A percentile compares a stretch with the other conserved stretches of the same genome.
phyloP scores from a whole-genome alignment of 2,329 filamentous ascomycete species.

The Sporothrix sp. region DNA sequence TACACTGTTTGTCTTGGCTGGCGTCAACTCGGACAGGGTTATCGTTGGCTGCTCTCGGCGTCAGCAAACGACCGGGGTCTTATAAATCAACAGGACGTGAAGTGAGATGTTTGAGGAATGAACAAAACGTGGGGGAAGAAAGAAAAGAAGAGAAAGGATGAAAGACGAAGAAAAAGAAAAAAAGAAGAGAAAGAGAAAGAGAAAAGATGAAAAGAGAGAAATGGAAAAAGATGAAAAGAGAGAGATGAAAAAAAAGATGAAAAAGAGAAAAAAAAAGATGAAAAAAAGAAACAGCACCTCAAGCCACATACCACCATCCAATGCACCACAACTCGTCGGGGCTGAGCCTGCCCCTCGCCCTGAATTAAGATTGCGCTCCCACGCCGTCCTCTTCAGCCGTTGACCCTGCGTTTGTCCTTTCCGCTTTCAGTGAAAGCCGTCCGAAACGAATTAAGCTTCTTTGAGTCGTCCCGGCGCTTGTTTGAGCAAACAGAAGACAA shows the following conservation, averaged over 20 bases:
- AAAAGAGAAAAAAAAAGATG: constrained; percentile 1
- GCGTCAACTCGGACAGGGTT: too few relatives aligned
- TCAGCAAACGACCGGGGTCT: too few relatives aligned
- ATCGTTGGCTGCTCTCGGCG: too few relatives aligned
- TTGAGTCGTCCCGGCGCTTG: not conserved
- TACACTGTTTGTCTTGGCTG: too few relatives aligned
- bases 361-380: too few relatives aligned
- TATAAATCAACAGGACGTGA: too few relatives aligned
- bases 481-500: not conserved
- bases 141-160: not conserved
- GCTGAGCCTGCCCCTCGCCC: too few relatives aligned
- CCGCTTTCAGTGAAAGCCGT: not conserved
- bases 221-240: not conserved
- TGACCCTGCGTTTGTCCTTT: too few relatives aligned
- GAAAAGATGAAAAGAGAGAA: not conserved
- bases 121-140: not conserved
- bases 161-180: not conserved
- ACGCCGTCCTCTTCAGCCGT: too few relatives aligned
- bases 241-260: not conserved
- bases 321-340: too few relatives aligned
- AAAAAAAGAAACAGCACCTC: not conserved
- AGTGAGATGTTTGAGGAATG: too few relatives aligned
- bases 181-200: not conserved
- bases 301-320: not conserved
- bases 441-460: not conserved